Percentiles rank a stretch among this genome's conserved stretches.
Evolutionary conservation across 1,284 basidiomycete species (phyloP).

Genomic region (Trametes polyzona): DNA sequence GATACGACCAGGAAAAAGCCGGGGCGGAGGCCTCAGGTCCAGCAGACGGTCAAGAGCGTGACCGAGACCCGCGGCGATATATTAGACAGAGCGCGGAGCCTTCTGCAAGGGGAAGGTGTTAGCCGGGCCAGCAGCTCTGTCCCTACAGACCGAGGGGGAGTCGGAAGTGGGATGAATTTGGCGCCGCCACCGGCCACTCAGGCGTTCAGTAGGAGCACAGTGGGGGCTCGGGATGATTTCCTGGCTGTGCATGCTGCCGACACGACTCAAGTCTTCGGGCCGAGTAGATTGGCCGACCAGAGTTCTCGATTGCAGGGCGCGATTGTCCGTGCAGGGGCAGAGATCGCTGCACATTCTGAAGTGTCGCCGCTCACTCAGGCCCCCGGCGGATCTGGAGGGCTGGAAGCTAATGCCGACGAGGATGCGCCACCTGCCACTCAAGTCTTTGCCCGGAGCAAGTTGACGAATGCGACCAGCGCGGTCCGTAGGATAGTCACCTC

Average conservation of each 20-base stretch:
- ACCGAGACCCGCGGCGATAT: slow-evolving; percentile 56
- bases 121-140: not conserved
- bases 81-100: slow-evolving; percentile 51
- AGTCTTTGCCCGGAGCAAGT: slow-evolving; percentile 43
- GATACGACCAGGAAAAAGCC: slow-evolving; percentile 49
- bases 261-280: slow-evolving; percentile 30
- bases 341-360: slow-evolving; percentile 21
- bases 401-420: slow-evolving; percentile 9
- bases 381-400: slow-evolving; percentile 5
- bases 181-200: slow-evolving; percentile 42
- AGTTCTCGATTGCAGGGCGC: slow-evolving; percentile 3
- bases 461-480: slow-evolving; percentile 6
- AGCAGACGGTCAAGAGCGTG: slow-evolving; percentile 50
- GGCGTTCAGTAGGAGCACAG: slow-evolving; percentile 44
- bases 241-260: slow-evolving; percentile 3
- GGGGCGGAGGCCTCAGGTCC: slow-evolving; percentile 43
- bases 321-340: slow-evolving; percentile 13
- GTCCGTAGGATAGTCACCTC: not conserved
- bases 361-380: slow-evolving; percentile 19
- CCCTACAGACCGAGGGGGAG: not conserved
- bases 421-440: slow-evolving; percentile 39
- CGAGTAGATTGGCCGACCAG: slow-evolving; percentile 26
- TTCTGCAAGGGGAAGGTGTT: slow-evolving; percentile 1
- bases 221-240: slow-evolving; percentile 19
- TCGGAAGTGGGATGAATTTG: no score